phyloP scores from a whole-genome alignment of 169 alveolate species.

The Eimeria nieschulzi region DNA sequence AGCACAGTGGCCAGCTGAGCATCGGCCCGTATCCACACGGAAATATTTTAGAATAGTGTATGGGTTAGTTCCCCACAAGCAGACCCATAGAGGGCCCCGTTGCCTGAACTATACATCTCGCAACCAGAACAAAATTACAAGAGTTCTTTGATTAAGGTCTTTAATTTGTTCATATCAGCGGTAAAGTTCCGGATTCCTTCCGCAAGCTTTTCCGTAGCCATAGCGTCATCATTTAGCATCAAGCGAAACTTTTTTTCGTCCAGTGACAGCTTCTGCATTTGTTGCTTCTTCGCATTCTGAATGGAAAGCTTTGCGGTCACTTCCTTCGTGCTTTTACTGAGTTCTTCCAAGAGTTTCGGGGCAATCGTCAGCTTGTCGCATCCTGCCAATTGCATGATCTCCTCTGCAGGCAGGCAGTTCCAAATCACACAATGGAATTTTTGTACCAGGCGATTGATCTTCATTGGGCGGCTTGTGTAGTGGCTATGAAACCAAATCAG shows the following conservation, averaged over 20 bases:
- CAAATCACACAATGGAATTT: no score
- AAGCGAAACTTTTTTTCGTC: constrained; percentile 80
- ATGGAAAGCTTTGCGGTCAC: constrained; percentile 57
- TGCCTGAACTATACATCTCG: no score
- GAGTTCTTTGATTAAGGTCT: constrained; percentile 74
- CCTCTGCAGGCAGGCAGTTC: constrained; percentile 75
- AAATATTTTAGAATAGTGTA: no score
- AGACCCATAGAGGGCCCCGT: no score
- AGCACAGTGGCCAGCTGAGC: no score
- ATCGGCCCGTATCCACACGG: no score
- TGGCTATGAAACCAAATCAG: not conserved
- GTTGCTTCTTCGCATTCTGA: constrained; percentile 1
- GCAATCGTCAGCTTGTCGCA: constrained; percentile 90
- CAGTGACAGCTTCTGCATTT: constrained; percentile 60
- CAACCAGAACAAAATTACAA: not conserved
- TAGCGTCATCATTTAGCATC: constrained; percentile 83
- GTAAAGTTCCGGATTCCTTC: constrained; percentile 88
- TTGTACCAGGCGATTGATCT: no score
- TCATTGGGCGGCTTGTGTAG: no score
- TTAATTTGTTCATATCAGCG: constrained; percentile 80
- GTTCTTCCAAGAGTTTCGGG: constrained; percentile 84
- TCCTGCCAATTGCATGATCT: constrained; percentile 85
- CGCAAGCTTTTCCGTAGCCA: constrained; percentile 88
- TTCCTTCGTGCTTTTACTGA: constrained; percentile 24
- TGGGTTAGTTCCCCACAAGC: no score